phyloP scores from a whole-genome alignment of 2,329 filamentous ascomycete genomes.

The Tolypocladium tundrense region DNA sequence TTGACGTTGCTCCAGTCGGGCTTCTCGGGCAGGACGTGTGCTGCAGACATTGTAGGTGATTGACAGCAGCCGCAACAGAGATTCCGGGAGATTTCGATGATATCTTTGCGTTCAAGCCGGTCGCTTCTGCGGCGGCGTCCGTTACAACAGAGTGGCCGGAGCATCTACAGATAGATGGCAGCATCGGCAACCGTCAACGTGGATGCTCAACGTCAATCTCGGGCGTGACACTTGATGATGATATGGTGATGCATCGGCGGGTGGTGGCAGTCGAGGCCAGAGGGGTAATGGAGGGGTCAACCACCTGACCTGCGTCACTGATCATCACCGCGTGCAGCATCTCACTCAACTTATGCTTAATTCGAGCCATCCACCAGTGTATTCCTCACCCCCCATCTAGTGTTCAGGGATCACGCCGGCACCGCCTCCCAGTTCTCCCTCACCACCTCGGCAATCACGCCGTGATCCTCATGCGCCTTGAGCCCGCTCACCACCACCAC shows the following conservation, averaged over 20 bases:
- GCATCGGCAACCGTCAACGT: background rate
- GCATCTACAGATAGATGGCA: background rate
- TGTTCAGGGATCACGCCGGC: background rate
- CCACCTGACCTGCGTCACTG: background rate
- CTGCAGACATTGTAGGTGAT: background rate
- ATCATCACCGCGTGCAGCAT: too few species aligned
- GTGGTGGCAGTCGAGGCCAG: background rate
- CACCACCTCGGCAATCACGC: conserved; percentile 61
- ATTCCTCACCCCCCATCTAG: too few species aligned
- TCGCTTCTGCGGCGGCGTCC: background rate
- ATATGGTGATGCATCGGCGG: background rate
- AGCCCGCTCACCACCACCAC: conserved; percentile 68
- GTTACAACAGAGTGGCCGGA: background rate
- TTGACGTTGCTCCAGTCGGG: conserved; percentile 52
- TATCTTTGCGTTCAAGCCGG: background rate
- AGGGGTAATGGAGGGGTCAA: background rate
- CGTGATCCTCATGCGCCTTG: conserved; percentile 69
- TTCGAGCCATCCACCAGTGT: background rate
- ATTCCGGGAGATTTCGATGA: background rate
- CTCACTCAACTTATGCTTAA: background rate
- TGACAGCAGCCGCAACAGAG: background rate
- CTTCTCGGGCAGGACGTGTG: background rate
- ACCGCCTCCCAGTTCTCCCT: conserved; percentile 33
- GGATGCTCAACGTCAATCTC: background rate
- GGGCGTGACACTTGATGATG: background rate